Base-by-base conservation (phyloP, 2,329 filamentous ascomycete species). In the Emergomyces africanus region DNA sequence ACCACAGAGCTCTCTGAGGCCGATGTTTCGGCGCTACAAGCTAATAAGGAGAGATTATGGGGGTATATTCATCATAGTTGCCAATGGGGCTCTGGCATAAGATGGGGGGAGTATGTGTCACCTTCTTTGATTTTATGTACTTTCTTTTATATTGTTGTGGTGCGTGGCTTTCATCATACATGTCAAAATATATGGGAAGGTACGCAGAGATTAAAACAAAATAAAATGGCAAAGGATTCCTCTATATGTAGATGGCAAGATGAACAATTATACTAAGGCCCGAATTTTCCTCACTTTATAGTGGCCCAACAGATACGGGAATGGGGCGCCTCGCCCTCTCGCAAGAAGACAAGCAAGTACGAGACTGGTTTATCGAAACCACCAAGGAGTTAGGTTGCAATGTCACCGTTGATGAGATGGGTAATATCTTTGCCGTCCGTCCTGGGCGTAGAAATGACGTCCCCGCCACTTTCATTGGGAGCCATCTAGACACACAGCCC, bases 351-450 rank as follows among this genome's bases (percentile, higher is more conserved):
- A 88, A 85, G 67, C 72, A 81, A 65, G 87, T 81, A 14, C 82
- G 89, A 44, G 83, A 88, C 69, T 94, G 88, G 88, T 90, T 94
- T 63, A 79, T 84, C 0, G 70, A 83, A 20, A 84, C 83, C 0
- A 83, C 82, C 1, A 73, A 81, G 65, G 75, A 74, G 0, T 74
- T 90, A 0, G 86, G 85, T 10, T 92, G 88, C 69, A 77, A 78
- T 2, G 78, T 88, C 8, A 85, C 80, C 0, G 72, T 89, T 1
- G 89, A 94, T 68, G 77, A 82, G 30, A 90, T 92, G 82, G 88
- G 88, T 23, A 94, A 92, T 64, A 87, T 87, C 61, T 94, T 92
- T 68, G 87, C 88, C 0, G 77, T 89, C 3, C 80, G 85, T 2
- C 81, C 83, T 2, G 88, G 88, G 0, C 74, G 80, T 59, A 72